Conservation (phyloP, 257 asterid genomes). For the Phtheirospermum japonicum region DNA sequence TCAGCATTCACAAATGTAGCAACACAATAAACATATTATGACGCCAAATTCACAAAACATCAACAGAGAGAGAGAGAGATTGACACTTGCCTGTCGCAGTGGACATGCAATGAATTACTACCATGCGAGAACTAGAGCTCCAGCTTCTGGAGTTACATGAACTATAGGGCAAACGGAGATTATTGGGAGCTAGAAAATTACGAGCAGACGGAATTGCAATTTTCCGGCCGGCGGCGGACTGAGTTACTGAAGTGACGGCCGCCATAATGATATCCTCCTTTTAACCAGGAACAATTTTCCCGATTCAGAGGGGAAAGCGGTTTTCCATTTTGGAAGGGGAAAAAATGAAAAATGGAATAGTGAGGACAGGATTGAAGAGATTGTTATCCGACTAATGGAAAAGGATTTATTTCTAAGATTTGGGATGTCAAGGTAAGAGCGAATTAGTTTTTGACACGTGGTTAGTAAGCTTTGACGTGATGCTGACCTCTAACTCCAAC, state of each 20-base stretch:
- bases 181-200: constrained; percentile 17
- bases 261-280: constrained; percentile 36
- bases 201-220: constrained; percentile 24
- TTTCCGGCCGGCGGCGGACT: constrained; percentile 44
- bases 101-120: constrained; percentile 65
- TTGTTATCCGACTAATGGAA: neutral
- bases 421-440: neutral
- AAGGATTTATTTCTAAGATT: neutral
- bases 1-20: neutral
- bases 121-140: constrained; percentile 38
- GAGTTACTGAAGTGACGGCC: constrained; percentile 46
- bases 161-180: constrained; percentile 30
- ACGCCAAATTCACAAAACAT: neutral
- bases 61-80: neutral
- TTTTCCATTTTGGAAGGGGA: neutral
- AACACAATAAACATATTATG: neutral
- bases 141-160: constrained; percentile 38
- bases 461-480: neutral
- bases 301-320: neutral
- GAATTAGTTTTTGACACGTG: neutral
- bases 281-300: neutral
- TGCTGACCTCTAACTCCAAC: neutral
- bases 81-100: constrained; percentile 48
- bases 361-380: neutral
- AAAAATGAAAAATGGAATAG: neutral